These are phyloP conservation scores for Acorus calamus DNA, from an alignment of 106 monocot species.

Conservation along the genomic window DNA sequence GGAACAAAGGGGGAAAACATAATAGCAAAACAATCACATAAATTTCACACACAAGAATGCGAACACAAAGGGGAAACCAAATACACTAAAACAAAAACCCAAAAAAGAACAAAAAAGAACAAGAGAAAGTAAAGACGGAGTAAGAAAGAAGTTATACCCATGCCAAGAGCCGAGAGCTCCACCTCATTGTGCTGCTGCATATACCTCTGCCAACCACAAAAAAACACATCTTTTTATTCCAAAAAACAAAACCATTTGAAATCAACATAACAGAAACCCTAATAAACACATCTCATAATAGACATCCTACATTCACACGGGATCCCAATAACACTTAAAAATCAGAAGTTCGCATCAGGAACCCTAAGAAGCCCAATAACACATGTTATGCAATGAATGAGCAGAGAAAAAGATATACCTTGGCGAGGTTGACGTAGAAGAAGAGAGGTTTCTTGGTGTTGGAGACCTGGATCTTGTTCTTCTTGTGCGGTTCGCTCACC, in stretches of 20 bases:
- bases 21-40: no score
- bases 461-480: constrained; percentile 76
- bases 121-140: not conserved
- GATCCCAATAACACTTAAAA: not conserved
- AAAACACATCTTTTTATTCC: no score
- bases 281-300: no score
- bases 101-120: not conserved
- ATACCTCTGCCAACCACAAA: constrained; percentile 8
- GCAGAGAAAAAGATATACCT: constrained; percentile 19
- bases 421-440: constrained; percentile 94
- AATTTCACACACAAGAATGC: no score
- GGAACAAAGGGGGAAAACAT: no score
- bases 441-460: constrained; percentile 94
- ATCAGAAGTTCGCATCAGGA: no score
- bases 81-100: no score
- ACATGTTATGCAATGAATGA: no score
- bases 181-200: constrained; percentile 20
- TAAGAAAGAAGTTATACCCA: constrained; percentile 2
- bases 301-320: not conserved
- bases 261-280: no score
- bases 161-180: constrained; percentile 19
- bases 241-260: no score
- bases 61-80: no score
- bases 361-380: no score
- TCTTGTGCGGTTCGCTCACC: constrained; percentile 38